phyloP scores from a whole-genome alignment of 1,284 basidiomycete genomes.

The Tilletia caries region DNA sequence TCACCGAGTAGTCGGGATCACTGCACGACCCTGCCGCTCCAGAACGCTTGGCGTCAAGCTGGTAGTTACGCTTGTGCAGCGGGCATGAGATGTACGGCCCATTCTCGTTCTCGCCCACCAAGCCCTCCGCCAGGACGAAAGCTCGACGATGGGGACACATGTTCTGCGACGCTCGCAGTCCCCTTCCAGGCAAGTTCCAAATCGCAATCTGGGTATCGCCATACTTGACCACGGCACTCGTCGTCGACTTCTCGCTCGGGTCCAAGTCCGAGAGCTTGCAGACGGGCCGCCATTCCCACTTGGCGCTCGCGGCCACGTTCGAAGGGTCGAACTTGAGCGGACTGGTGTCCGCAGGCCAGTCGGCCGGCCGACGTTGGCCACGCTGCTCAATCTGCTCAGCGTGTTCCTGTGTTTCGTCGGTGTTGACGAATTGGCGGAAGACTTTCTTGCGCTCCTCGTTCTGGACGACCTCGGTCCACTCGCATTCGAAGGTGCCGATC shows the following conservation, averaged over 20 bases:
- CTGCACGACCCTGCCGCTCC: conserved; percentile 65
- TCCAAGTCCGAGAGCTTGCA: conserved; percentile 61
- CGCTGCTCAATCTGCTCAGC: conserved; percentile 65
- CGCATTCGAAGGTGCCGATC: conserved; percentile 67
- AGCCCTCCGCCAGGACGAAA: conserved; percentile 70
- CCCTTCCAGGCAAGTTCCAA: conserved; percentile 61
- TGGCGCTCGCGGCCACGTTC: conserved; percentile 57
- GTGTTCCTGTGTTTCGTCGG: conserved; percentile 60
- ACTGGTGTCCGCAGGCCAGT: conserved; percentile 66
- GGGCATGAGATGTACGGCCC: conserved; percentile 58
- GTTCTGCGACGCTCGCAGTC: conserved; percentile 70
- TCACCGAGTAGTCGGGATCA: conserved; percentile 61
- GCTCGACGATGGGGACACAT: conserved; percentile 66
- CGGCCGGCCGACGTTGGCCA: conserved; percentile 66
- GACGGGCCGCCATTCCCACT: conserved; percentile 66
- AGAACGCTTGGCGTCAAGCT: conserved; percentile 53
- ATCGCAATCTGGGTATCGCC: conserved; percentile 71
- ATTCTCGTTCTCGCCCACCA: conserved; percentile 52
- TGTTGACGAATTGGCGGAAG: conserved; percentile 70
- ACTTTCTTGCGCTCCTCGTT: conserved; percentile 61
- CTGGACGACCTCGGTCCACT: conserved; percentile 68
- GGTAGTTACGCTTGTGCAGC: conserved; percentile 70
- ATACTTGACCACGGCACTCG: conserved; percentile 65
- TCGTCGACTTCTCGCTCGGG: conserved; percentile 59
- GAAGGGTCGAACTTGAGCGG: conserved; percentile 59